Base-by-base conservation (phyloP, 805 yeast genomes). In the Cyberlindnera euphorbiae region DNA sequence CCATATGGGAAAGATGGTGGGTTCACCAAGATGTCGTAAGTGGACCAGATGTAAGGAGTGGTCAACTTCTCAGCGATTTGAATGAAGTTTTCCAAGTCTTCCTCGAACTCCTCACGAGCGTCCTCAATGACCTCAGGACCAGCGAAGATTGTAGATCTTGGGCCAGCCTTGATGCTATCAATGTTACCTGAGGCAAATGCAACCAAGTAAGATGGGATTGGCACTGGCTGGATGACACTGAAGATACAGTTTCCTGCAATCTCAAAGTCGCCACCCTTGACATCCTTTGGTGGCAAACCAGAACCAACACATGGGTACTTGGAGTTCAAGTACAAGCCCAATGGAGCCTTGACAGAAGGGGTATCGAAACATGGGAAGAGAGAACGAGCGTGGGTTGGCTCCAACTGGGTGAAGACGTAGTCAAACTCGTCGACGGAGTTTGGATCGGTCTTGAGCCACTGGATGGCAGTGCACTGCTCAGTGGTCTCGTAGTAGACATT, bases 361-460 rank as follows among this genome's bases (percentile, higher is more conserved):
- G 96, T 87, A 59, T 88, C 96, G 55, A 88, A 88, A 51, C 87
- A 83, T 8, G 96, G 96, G 63, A 83, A 80, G 53, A 87, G 68
- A 12, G 90, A 75, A 52, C 96, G 72, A 6, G 95, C 93, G 54
- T 88, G 96, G 45, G 84, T 87, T 25, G 96, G 88, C 63, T 88
- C 95, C 55, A 94, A 75, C 62, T 88, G 96, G 9, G 96, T 85
- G 58, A 87, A 88, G 39, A 88, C 67, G 28, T 54, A 54, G 32
- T 54, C 57, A 5, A 55, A 45, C 4, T 58, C 76, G 13, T 89
- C 94, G 32, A 78, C 78, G 8, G 95, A 82, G 49, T 79, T 83
- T 35, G 69, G 76, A 24, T 79, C 77, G n/a, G 52, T 52, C 38
- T 73, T 75, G 35, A 88, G 64, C 78, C 93, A 88, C 59, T 88